phyloP scores from a whole-genome alignment of 495 filamentous ascomycete species.

The Talaromyces stipitatus region DNA sequence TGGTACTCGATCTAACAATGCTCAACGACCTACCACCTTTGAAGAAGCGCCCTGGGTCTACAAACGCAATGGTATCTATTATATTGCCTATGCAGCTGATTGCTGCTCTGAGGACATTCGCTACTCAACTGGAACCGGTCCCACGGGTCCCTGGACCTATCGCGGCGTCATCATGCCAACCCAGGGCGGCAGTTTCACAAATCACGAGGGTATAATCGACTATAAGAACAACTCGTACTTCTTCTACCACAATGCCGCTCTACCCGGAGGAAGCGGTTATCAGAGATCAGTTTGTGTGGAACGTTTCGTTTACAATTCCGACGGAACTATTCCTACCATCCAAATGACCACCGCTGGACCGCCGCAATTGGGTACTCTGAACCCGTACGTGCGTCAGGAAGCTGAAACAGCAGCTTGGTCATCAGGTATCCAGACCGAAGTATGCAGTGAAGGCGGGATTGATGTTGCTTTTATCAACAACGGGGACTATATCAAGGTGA shows the following conservation, averaged over 20 bases:
- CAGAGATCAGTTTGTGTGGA: conserved; percentile 18
- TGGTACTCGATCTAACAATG: neutral
- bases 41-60: conserved; percentile 24
- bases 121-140: conserved; percentile 16
- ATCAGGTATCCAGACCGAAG: conserved; percentile 11
- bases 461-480: conserved; percentile 11
- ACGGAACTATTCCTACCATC: conserved; percentile 20
- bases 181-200: conserved; percentile 18
- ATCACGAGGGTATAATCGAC: conserved; percentile 21
- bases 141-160: conserved; percentile 24
- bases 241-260: conserved; percentile 25
- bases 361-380: conserved; percentile 5
- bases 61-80: conserved; percentile 23
- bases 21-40: conserved; percentile 10
- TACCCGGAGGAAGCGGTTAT: conserved; percentile 18
- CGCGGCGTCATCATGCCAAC: conserved; percentile 19
- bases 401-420: conserved; percentile 12
- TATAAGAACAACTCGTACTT: conserved; percentile 21
- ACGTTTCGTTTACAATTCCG: conserved; percentile 16
- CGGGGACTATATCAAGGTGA: conserved; percentile 16
- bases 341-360: conserved; percentile 17
- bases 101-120: conserved; percentile 23
- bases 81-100: conserved; percentile 20
- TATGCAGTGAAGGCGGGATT: conserved; percentile 11
- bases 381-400: conserved; percentile 12